Percentiles rank a stretch among this genome's conserved stretches.
Conservation (phyloP, 495 filamentous ascomycete species). For the Hypoxylon cercidicola region DNA sequence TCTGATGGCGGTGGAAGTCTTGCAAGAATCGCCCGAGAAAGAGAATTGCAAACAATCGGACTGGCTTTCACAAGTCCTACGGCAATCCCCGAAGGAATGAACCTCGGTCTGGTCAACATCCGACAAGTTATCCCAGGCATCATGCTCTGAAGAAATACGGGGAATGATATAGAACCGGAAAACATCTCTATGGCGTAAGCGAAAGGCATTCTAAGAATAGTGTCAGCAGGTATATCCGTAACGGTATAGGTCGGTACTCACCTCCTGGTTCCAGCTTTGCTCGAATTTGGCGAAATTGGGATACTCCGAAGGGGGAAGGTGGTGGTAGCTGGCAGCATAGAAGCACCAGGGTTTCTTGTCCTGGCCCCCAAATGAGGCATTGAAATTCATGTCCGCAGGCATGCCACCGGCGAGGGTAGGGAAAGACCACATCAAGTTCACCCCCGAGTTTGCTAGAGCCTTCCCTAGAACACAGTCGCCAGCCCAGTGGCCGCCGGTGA, state of each 20-base stretch:
- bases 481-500: slow-evolving; percentile 57
- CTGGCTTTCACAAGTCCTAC: slow-evolving; percentile 51
- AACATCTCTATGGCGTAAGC: slow-evolving; percentile 48
- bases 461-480: slow-evolving; percentile 65
- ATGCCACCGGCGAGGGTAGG: slow-evolving; percentile 53
- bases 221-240: slow-evolving; percentile 16
- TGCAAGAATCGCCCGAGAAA: slow-evolving; percentile 45
- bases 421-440: slow-evolving; percentile 58
- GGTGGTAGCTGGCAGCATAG: slow-evolving; percentile 60
- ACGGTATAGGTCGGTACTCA: slow-evolving; percentile 18
- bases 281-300: slow-evolving; percentile 58
- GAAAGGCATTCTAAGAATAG: slow-evolving; percentile 33
- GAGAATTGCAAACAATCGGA: slow-evolving; percentile 57
- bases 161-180: slow-evolving; percentile 51
- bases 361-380: slow-evolving; percentile 53
- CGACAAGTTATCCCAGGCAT: slow-evolving; percentile 58
- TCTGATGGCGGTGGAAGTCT: slow-evolving; percentile 46
- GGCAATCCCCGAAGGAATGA: slow-evolving; percentile 49
- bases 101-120: slow-evolving; percentile 38
- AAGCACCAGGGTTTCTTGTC: slow-evolving; percentile 61
- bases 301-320: slow-evolving; percentile 57
- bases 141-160: slow-evolving; percentile 38
- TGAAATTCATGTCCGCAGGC: slow-evolving; percentile 53
- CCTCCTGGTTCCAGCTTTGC: slow-evolving; percentile 55
- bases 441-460: slow-evolving; percentile 54